A percentile compares a stretch with the other conserved stretches of the same genome.
These are phyloP conservation scores for Candida nanaspora DNA, from an alignment of 805 yeast species.

Conservation along the genomic window DNA sequence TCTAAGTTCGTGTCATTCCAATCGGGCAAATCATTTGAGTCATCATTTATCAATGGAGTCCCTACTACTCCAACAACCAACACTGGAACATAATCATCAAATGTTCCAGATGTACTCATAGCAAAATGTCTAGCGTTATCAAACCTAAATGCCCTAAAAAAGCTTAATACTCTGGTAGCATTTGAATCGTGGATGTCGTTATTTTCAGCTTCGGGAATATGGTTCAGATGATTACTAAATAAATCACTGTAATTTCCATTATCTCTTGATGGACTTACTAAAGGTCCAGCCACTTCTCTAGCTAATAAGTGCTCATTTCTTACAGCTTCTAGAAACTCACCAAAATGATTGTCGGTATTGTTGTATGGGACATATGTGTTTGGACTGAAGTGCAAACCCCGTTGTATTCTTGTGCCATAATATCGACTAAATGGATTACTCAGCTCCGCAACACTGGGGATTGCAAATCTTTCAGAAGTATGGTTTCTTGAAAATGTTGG, in stretches of 20 bases:
- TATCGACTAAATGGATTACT: neutral
- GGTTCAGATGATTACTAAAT: neutral
- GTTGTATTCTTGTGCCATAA: constrained; percentile 3
- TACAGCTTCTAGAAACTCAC: constrained; percentile 32
- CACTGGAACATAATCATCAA: constrained; percentile 19
- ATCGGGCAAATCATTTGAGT: neutral
- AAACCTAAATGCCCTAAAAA: constrained; percentile 38
- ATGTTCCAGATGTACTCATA: constrained; percentile 5
- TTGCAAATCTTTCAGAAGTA: neutral
- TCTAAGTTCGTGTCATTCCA: neutral
- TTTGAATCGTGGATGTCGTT: neutral
- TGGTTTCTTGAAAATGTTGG: neutral
- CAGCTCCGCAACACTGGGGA: neutral
- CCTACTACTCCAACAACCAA: constrained; percentile 25
- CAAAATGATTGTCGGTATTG: constrained; percentile 30
- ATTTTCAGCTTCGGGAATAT: constrained; percentile 1
- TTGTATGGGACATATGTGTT: neutral
- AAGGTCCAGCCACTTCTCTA: constrained; percentile 25
- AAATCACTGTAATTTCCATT: neutral
- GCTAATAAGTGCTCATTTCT: constrained; percentile 16
- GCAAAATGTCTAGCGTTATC: constrained; percentile 16
- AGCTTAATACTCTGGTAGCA: constrained; percentile 18
- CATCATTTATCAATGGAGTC: constrained; percentile 8
- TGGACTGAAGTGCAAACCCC: neutral
- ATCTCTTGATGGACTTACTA: constrained; percentile 5